These are phyloP conservation scores for Sorghum bicolor DNA, from an alignment of 176 grass and related monocot genomes.

Conservation along the genomic window DNA sequence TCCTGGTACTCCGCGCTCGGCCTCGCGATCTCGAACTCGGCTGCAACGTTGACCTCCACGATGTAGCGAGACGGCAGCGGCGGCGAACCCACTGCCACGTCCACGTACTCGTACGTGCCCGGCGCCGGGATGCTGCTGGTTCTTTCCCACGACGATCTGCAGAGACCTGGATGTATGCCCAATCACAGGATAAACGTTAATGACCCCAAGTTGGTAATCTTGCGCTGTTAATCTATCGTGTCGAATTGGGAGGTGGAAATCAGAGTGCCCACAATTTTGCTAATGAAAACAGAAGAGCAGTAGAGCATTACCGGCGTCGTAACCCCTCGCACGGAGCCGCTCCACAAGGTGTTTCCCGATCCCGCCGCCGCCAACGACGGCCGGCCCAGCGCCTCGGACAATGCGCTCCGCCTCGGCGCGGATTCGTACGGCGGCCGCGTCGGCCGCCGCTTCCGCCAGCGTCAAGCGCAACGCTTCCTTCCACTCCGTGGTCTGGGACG, in stretches of 20 bases:
- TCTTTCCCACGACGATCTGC: slow-evolving; percentile 63
- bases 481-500: background rate
- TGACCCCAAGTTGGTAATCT: background rate
- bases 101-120: slow-evolving; percentile 60
- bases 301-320: slow-evolving; percentile 53
- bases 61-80: slow-evolving; percentile 36
- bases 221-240: background rate
- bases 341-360: slow-evolving; percentile 33
- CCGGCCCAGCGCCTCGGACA: slow-evolving; percentile 17
- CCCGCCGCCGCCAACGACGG: background rate
- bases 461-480: slow-evolving; percentile 25
- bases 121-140: slow-evolving; percentile 24
- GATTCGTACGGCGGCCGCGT: slow-evolving; percentile 38
- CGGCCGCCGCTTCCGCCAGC: slow-evolving; percentile 42
- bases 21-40: slow-evolving; percentile 75
- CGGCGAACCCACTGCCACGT: slow-evolving; percentile 18
- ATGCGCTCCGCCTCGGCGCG: slow-evolving; percentile 53
- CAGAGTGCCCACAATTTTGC: background rate
- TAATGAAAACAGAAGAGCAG: background rate
- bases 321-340: slow-evolving; percentile 45
- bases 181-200: background rate
- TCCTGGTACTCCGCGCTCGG: slow-evolving; percentile 50
- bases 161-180: slow-evolving; percentile 43
- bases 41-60: slow-evolving; percentile 57
- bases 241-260: background rate